Evolutionary conservation across 805 yeast genomes (phyloP).

Genomic region (Candida silvicultrix): DNA sequence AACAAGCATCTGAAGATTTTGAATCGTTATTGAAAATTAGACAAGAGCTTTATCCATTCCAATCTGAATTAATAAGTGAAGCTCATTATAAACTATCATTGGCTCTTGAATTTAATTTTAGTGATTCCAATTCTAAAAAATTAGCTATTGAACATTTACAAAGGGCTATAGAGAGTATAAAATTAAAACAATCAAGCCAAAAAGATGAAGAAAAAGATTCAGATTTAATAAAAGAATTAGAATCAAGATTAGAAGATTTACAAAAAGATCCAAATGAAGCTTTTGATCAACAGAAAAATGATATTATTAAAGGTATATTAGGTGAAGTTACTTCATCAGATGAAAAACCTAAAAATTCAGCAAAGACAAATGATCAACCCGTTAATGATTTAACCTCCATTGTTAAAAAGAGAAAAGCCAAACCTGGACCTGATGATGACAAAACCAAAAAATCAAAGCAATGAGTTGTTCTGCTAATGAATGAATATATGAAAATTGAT

Average conservation of each 20-base stretch:
- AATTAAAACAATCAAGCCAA: slow-evolving; percentile 29
- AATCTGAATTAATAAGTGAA: slow-evolving; percentile 61
- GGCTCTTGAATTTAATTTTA: slow-evolving; percentile 68
- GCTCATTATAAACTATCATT: slow-evolving; percentile 76
- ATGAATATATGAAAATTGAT: too few relatives aligned
- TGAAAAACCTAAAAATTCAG: slow-evolving; percentile 17
- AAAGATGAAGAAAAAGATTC: slow-evolving; percentile 32
- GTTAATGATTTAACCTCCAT: slow-evolving; percentile 59
- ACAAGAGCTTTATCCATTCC: slow-evolving; percentile 39
- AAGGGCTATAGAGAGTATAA: slow-evolving; percentile 45
- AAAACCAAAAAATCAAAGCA: slow-evolving; percentile 12
- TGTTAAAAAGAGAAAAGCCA: slow-evolving; percentile 49
- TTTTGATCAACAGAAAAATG: slow-evolving; percentile 42
- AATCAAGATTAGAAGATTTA: slow-evolving; percentile 49
- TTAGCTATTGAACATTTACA: slow-evolving; percentile 50
- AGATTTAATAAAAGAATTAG: slow-evolving; percentile 48
- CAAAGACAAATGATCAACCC: slow-evolving; percentile 14
- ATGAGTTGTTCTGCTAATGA: slow-evolving; percentile 1
- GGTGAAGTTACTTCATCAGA: slow-evolving; percentile 34
- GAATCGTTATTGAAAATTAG: slow-evolving; percentile 49
- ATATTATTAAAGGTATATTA: slow-evolving; percentile 49
- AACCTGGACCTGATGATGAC: slow-evolving; percentile 3
- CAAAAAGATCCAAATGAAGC: slow-evolving; percentile 44
- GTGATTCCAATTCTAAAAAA: slow-evolving; percentile 37
- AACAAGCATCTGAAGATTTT: slow-evolving; percentile 71